phyloP scores from a whole-genome alignment of 441 rosid genomes.

The Arabidopsis lyrata region DNA sequence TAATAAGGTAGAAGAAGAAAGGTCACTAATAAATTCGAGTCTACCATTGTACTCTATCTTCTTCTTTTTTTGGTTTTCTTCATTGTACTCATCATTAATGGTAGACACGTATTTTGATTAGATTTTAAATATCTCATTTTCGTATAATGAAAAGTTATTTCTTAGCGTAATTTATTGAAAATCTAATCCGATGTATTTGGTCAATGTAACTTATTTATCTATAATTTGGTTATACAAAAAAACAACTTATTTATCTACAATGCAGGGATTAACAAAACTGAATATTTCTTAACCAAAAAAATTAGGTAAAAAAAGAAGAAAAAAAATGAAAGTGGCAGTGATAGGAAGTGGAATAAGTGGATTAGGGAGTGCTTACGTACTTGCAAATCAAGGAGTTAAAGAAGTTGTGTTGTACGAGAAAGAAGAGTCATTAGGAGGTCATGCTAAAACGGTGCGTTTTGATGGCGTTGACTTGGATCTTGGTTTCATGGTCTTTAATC shows the following conservation, averaged over 20 bases:
- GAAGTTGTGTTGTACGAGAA: conserved; percentile 76
- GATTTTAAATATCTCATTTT: not conserved
- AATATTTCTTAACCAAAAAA: not conserved
- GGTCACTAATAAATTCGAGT: conserved; percentile 32
- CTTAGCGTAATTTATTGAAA: not conserved
- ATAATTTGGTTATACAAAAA: too few species aligned
- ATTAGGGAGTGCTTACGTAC: conserved; percentile 64
- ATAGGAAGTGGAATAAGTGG: conserved; percentile 87
- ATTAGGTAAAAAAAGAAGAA: not conserved
- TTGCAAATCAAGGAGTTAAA: conserved; percentile 61
- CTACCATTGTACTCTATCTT: conserved; percentile 10
- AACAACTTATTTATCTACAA: conserved; percentile 16
- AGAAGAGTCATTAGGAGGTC: conserved; percentile 79
- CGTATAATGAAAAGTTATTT: not conserved
- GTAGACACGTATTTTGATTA: not conserved
- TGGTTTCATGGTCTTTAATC: conserved; percentile 91
- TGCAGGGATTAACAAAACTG: conserved; percentile 19
- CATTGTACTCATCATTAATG: conserved; percentile 22
- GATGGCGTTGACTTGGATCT: conserved; percentile 79
- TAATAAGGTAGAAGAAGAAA: not conserved
- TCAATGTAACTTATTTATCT: conserved; percentile 29
- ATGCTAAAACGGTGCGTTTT: conserved; percentile 66
- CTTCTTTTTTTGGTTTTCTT: too few species aligned
- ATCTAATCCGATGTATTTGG: not conserved
- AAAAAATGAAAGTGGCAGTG: conserved; percentile 71